Evolutionary conservation across 2,329 filamentous ascomycete species (phyloP).

Genomic region (Ophiostoma triangulosporum): DNA sequence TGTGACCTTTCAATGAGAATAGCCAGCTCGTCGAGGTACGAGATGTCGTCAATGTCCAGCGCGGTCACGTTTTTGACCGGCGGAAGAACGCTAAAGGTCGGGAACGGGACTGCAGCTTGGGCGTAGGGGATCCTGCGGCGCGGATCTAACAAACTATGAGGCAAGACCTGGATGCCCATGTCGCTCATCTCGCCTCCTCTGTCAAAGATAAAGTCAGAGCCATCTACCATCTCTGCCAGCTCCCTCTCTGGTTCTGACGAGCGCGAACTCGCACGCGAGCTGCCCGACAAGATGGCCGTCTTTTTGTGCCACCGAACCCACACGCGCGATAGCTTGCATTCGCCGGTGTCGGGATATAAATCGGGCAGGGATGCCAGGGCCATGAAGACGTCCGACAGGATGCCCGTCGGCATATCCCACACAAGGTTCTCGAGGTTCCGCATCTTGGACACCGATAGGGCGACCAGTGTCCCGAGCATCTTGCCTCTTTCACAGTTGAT

Average conservation of each 20-base stretch:
- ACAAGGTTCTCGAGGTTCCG: conserved; percentile 67
- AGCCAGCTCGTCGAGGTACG: conserved; percentile 73
- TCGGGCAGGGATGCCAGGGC: conserved; percentile 59
- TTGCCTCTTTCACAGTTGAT: conserved; percentile 75
- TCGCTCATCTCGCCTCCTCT: conserved; percentile 27
- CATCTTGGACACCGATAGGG: conserved; percentile 70
- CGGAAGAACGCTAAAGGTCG: conserved; percentile 66
- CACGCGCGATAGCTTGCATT: conserved; percentile 55
- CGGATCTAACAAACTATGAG: conserved; percentile 19
- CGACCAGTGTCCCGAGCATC: conserved; percentile 75
- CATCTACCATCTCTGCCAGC: too few relatives aligned
- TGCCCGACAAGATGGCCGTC: conserved; percentile 24
- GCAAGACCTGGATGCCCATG: conserved; percentile 26
- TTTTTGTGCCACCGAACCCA: conserved; percentile 82
- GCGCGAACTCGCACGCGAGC: not conserved
- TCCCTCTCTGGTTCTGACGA: conserved; percentile 13
- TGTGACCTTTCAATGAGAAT: conserved; percentile 60
- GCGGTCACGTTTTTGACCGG: conserved; percentile 62
- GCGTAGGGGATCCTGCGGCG: conserved; percentile 32
- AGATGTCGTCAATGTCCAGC: conserved; percentile 69
- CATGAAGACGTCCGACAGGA: conserved; percentile 69
- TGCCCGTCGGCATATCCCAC: conserved; percentile 83
- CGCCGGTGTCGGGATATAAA: conserved; percentile 40
- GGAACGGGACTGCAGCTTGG: conserved; percentile 55
- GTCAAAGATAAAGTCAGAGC: too few relatives aligned